Evolutionary conservation across 805 yeast genomes (phyloP), one percentile per base, ranked within the genome.

Genomic region (Yamadazyma ubonensis): DNA sequence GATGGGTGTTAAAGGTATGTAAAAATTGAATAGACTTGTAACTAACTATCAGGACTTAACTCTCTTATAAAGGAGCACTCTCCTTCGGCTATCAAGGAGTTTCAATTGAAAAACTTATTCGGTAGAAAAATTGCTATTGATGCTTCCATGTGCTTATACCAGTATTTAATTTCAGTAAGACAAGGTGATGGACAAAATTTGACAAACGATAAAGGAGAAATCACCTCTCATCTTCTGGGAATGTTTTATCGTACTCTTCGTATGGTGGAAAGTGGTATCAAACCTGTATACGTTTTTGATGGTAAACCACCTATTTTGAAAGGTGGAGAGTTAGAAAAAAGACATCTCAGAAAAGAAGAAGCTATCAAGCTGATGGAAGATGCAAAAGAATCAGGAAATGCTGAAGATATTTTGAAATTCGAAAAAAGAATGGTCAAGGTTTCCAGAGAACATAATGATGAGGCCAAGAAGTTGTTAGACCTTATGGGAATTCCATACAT

Each of bases 41-140:
- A 49, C 54, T 56, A 52, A 57, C 52, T 12, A 7, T 7, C 33
- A 77, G 96, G 99, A 9, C 75, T 93, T 32, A 89, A 84, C 54
- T 88, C 88, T 43, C 74, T 95, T 32, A 79, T 93, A 22, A 76
- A 88, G 30, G 99, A 93, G 57, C 83, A 91, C 58, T 95, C 96
- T 1, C 96, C 97, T 0, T 61, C 66, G 11, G 89, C 98, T 1
- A 78, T 87, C 48, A 78, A 78, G 47, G 78, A 80, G 40, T 76
- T 78, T 42, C 96, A 88, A 49, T 83, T 91, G 69, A 91, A 91
- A 63, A 73, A 85, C 11, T 76, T 89, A 33, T 84, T 86, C 54
- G 99, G 99, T 1, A 71, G 98, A 32, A 93, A 93, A 67, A 96
- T 93, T n/a, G 99, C 99, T 44, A 90, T 93, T 44, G 91, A 86